Evolutionary conservation across 202 grass and related monocot species (phyloP).

Genomic region (Zizania palustris): DNA sequence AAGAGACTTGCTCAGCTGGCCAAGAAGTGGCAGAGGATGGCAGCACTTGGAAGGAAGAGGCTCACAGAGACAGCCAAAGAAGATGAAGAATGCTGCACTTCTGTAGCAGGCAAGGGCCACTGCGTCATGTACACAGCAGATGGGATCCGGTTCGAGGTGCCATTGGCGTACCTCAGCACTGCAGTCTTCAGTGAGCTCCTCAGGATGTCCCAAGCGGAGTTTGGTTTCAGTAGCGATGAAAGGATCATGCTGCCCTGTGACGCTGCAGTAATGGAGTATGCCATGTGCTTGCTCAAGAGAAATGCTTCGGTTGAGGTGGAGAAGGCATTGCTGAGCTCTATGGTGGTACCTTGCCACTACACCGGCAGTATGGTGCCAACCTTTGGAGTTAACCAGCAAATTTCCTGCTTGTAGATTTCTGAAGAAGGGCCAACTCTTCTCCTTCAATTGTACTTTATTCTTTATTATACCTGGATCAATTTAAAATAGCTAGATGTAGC

Average conservation of each 20-base stretch:
- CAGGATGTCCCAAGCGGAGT: slow-evolving; percentile 62
- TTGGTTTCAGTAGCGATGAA: slow-evolving; percentile 47
- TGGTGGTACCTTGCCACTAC: slow-evolving; percentile 33
- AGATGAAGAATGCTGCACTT: slow-evolving; percentile 25
- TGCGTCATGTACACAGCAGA: slow-evolving; percentile 55
- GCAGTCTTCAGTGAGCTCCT: slow-evolving; percentile 51
- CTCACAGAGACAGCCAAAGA: slow-evolving; percentile 20
- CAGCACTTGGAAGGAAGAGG: slow-evolving; percentile 41
- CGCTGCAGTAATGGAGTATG: slow-evolving; percentile 50
- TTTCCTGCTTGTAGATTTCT: slow-evolving; percentile 33
- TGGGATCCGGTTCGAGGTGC: slow-evolving; percentile 52
- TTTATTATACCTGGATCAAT: not conserved
- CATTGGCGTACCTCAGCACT: slow-evolving; percentile 46
- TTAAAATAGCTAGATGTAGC: not conserved
- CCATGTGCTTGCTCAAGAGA: slow-evolving; percentile 52
- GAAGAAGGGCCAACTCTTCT: slow-evolving; percentile 1
- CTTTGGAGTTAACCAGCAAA: slow-evolving; percentile 4
- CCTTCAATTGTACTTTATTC: not conserved
- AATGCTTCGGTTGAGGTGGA: slow-evolving; percentile 41
- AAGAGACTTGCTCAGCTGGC: slow-evolving; percentile 61
- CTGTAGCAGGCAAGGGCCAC: slow-evolving; percentile 46
- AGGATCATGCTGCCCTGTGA: slow-evolving; percentile 61
- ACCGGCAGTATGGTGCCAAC: not conserved
- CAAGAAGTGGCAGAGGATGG: slow-evolving; percentile 64
- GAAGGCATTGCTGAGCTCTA: slow-evolving; percentile 37